phyloP scores from a whole-genome alignment of 1,284 basidiomycete species.

The Veloboletus limbatus region DNA sequence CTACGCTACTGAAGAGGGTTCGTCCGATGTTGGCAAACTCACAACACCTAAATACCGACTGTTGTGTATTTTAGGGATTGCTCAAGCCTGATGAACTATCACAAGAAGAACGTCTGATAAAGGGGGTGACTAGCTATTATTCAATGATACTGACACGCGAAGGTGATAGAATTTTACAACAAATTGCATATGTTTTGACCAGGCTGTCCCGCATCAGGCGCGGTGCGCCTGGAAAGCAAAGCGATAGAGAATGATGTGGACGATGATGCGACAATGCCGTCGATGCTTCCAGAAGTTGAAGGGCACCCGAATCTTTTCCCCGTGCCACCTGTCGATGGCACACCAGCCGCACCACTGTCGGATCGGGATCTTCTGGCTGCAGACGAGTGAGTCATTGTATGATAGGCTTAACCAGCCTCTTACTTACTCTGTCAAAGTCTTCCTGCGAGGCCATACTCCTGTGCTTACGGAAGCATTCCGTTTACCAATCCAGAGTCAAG shows the following conservation, averaged over 20 bases:
- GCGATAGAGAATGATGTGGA: too few relatives aligned
- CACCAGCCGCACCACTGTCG: too few relatives aligned
- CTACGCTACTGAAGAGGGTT: not conserved
- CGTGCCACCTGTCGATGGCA: too few relatives aligned
- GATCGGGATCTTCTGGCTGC: too few relatives aligned
- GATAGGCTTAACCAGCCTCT: too few relatives aligned
- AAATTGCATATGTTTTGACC: not conserved
- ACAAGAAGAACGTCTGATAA: not conserved
- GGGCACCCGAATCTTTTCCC: not conserved
- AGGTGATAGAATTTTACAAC: not conserved
- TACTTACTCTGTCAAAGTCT: not conserved
- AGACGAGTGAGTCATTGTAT: too few relatives aligned
- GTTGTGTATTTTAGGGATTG: not conserved
- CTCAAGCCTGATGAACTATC: slow-evolving; percentile 2
- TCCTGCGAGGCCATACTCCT: too few relatives aligned
- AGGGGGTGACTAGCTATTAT: not conserved
- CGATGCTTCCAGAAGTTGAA: not conserved
- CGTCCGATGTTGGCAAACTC: not conserved
- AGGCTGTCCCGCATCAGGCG: not conserved
- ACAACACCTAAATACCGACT: not conserved
- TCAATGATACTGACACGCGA: not conserved
- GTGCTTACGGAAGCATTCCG: too few relatives aligned
- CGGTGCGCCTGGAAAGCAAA: not conserved
- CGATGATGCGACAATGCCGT: too few relatives aligned
- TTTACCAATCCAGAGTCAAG: too few relatives aligned